These are phyloP conservation scores for Ciborinia camelliae DNA, from an alignment of 2,329 filamentous ascomycete genomes.

Conservation along the genomic window DNA sequence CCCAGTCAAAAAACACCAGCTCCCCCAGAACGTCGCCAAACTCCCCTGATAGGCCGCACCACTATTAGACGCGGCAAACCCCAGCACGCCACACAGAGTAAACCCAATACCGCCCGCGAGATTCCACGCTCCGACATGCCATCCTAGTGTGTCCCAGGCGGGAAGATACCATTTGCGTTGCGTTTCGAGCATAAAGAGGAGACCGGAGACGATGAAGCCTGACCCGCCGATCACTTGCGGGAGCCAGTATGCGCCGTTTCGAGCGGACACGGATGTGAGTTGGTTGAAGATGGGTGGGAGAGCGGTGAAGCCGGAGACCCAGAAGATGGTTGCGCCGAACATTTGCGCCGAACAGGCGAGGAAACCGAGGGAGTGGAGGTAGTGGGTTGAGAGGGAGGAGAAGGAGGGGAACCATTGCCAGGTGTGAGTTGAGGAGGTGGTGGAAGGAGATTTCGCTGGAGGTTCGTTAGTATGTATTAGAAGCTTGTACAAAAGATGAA, in stretches of 20 bases:
- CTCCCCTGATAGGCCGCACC: slow-evolving; percentile 47
- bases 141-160: slow-evolving; percentile 54
- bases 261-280: slow-evolving; percentile 43
- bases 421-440: neutral
- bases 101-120: slow-evolving; percentile 49
- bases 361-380: slow-evolving; percentile 60
- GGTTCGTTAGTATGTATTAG: neutral
- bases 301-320: slow-evolving; percentile 59
- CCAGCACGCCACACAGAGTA: slow-evolving; percentile 57
- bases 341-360: slow-evolving; percentile 56
- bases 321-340: slow-evolving; percentile 59
- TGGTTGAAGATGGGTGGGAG: slow-evolving; percentile 54
- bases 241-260: slow-evolving; percentile 59
- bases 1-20: slow-evolving; percentile 49
- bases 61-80: slow-evolving; percentile 43
- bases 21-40: slow-evolving; percentile 49
- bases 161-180: slow-evolving; percentile 62
- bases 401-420: slow-evolving; percentile 61
- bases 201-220: slow-evolving; percentile 57
- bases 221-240: slow-evolving; percentile 60
- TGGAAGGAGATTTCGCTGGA: neutral
- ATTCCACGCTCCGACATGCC: slow-evolving; percentile 50
- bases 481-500: neutral
- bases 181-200: slow-evolving; percentile 64
- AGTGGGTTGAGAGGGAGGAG: slow-evolving; percentile 56